A percentile compares a stretch with the other conserved stretches of the same genome.
Evolutionary conservation across 768 basidiomycete species (phyloP).

Genomic region (Serpula lacrymans): DNA sequence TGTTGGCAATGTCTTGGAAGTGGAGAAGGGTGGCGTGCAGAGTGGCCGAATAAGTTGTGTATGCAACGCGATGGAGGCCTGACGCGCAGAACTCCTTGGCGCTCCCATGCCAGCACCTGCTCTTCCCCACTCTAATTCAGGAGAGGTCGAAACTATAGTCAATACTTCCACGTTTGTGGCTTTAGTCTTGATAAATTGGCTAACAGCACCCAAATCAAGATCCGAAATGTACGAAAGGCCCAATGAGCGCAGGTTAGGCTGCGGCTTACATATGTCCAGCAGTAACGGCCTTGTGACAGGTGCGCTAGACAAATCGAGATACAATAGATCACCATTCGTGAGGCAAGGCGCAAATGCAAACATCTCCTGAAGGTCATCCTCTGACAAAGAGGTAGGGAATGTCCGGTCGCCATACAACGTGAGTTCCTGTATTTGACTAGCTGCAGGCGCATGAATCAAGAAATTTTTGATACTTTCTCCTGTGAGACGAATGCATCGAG

Average conservation of each 20-base stretch:
- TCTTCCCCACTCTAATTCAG: constrained; percentile 63
- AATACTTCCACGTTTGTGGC: constrained; percentile 82
- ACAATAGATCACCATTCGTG: constrained; percentile 65
- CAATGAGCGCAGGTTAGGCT: constrained; percentile 77
- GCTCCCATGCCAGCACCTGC: constrained; percentile 24
- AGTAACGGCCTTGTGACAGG: constrained; percentile 62
- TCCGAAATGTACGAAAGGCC: constrained; percentile 84
- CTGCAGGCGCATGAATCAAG: constrained; percentile 64
- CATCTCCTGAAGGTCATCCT: constrained; percentile 63
- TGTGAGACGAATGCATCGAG: constrained; percentile 81
- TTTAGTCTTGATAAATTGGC: constrained; percentile 64
- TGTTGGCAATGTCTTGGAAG: constrained; percentile 45
- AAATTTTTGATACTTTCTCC: constrained; percentile 74
- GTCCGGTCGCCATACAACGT: constrained; percentile 89
- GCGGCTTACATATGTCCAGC: constrained; percentile 48
- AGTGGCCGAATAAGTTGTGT: constrained; percentile 74
- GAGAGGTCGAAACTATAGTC: constrained; percentile 72
- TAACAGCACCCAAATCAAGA: constrained; percentile 61
- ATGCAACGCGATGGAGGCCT: constrained; percentile 76
- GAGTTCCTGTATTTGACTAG: constrained; percentile 65
- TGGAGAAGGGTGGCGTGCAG: constrained; percentile 74
- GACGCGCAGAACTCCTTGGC: constrained; percentile 47
- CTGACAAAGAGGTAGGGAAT: constrained; percentile 68
- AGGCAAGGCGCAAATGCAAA: constrained; percentile 79
- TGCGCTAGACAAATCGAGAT: constrained; percentile 87